Evolutionary conservation across 2,329 filamentous ascomycete genomes (phyloP), one percentile per base, ranked within the genome.

Genomic region (Arthroderma uncinatum): DNA sequence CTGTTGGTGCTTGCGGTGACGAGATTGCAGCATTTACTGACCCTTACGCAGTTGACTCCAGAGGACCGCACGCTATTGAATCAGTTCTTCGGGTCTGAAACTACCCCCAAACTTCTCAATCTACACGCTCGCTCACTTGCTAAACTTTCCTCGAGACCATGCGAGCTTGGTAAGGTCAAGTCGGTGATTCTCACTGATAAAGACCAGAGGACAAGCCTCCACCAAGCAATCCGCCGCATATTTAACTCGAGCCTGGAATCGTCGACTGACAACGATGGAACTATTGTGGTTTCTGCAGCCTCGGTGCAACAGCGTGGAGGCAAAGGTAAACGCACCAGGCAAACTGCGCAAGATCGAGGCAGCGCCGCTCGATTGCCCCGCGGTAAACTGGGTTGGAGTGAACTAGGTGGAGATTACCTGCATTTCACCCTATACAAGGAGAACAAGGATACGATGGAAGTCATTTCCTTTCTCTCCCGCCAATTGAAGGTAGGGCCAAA

Each of bases 391-490:
- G 76, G 74, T 55, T 87, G 83, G 83, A 74, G 82, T 55, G 83
- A 86, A 62, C 74, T 84, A 42, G 84, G 79, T n/a, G 89, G 87
- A 16, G 85, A 90, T 53, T 93, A 89, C 69, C 75, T 95, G 12
- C 90, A 95, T 70, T 95, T 95, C 70, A 92, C 88, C 0, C 78
- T 96, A 54, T 94, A 92, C 80, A 96, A 96, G 74, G 91, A 95
- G 74, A 96, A 96, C 74, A 91, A 92, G 68, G 91, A 96, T 68
- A 96, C 91, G 0, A 94, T 95, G 87, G 91, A 96, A 64, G 85
- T 89, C 0, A 78, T 94, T 55, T 85, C 82, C 55, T 88, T 86
- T 65, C 79, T 96, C 40, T 82, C 85, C 0, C 85, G 85, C 44
- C 80, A 86, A 62, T 73, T 95, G 61, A 87, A 85, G 67, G 76